phyloP scores from a whole-genome alignment of 768 basidiomycete species.

The Lyophyllum semitale region DNA sequence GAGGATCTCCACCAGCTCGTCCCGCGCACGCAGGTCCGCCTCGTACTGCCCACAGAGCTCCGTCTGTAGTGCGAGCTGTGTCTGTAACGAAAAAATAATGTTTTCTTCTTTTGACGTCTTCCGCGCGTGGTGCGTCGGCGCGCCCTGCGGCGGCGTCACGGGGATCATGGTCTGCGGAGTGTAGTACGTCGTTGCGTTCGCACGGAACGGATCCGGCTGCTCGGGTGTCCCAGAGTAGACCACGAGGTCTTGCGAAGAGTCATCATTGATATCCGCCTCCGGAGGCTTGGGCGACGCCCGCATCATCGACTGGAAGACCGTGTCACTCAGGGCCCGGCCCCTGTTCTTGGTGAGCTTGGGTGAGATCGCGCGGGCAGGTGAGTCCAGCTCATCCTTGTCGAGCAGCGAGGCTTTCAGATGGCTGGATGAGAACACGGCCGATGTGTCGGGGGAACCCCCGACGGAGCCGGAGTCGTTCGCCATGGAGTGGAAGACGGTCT shows the following conservation, averaged over 20 bases:
- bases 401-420: conserved; percentile 32
- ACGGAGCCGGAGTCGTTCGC: conserved; percentile 22
- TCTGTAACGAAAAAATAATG: conserved; percentile 71
- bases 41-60: conserved; percentile 80
- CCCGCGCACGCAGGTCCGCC: conserved; percentile 70
- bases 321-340: conserved; percentile 62
- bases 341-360: conserved; percentile 36
- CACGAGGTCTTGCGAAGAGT: conserved; percentile 47
- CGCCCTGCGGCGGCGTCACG: conserved; percentile 57
- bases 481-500: conserved; percentile 62
- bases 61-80: conserved; percentile 72
- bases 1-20: conserved; percentile 69
- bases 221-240: conserved; percentile 40
- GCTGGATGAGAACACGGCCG: conserved; percentile 30
- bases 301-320: conserved; percentile 60
- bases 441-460: conserved; percentile 19
- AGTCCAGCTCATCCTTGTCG: conserved; percentile 21
- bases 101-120: conserved; percentile 73
- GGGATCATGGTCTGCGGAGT: conserved; percentile 76
- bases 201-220: conserved; percentile 73
- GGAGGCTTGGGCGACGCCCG: conserved; percentile 42
- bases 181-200: conserved; percentile 74
- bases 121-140: conserved; percentile 51
- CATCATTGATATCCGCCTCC: conserved; percentile 69
- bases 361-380: conserved; percentile 26